Percentiles rank a stretch among this genome's conserved stretches.
phyloP scores from a whole-genome alignment of 2,329 filamentous ascomycete genomes.

The Epichloe amarillans region DNA sequence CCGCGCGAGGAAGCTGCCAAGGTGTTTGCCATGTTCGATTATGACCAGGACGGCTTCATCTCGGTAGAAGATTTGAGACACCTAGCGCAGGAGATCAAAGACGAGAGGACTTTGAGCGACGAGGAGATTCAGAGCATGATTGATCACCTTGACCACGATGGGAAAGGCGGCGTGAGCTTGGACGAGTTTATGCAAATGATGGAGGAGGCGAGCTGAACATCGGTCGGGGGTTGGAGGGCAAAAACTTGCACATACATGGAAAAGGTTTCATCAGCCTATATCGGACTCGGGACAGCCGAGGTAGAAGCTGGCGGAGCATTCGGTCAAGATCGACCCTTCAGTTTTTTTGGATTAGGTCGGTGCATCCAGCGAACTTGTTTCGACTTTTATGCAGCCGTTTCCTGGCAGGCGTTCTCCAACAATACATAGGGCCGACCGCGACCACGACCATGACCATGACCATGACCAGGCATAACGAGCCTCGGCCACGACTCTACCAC shows the following conservation, averaged over 20 bases:
- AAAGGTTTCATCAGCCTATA: background rate
- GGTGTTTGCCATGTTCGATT: constrained; percentile 88
- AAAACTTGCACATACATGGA: background rate
- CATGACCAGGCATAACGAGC: background rate
- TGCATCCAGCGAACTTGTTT: background rate
- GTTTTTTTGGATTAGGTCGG: background rate
- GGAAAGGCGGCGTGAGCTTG: constrained; percentile 64
- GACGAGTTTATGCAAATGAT: constrained; percentile 58
- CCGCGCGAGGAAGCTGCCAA: constrained; percentile 82
- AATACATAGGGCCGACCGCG: background rate
- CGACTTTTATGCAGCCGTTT: background rate
- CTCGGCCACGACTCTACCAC: background rate
- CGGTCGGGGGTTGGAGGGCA: background rate
- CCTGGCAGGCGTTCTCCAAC: background rate
- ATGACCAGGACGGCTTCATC: constrained; percentile 82
- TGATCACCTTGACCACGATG: constrained; percentile 92
- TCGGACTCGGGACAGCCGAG: background rate
- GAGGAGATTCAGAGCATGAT: constrained; percentile 93
- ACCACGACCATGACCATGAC: too few relatives aligned
- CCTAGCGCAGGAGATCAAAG: constrained; percentile 81
- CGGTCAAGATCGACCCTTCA: background rate
- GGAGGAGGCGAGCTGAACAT: constrained; percentile 26
- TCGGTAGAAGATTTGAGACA: constrained; percentile 76
- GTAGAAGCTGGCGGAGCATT: background rate
- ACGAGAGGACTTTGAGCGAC: constrained; percentile 66